Evolutionary conservation across 2,329 filamentous ascomycete species (phyloP).

Genomic region (Drechslera avenae): DNA sequence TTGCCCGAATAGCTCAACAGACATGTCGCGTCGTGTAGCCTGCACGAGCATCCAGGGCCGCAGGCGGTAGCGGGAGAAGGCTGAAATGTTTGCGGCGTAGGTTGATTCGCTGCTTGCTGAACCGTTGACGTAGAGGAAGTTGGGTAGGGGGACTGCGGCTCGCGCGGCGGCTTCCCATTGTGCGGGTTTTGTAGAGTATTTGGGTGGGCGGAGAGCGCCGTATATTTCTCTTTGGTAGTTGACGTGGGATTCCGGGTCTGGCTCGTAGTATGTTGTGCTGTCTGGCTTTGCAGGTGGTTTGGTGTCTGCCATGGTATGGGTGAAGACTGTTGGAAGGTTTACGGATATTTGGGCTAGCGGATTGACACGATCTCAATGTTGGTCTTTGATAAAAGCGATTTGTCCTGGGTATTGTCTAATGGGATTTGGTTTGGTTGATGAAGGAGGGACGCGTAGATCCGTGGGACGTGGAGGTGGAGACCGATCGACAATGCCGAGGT

Average conservation of each 20-base stretch:
- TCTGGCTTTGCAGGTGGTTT: conserved; percentile 1
- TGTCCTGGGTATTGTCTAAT: neutral
- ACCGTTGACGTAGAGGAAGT: conserved; percentile 49
- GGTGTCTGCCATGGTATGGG: neutral
- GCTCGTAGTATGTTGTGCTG: conserved; percentile 34
- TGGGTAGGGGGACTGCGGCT: conserved; percentile 41
- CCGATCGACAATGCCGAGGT: conserved; percentile 1
- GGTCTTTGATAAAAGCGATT: no score
- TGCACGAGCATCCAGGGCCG: conserved; percentile 50
- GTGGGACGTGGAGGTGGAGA: conserved; percentile 1
- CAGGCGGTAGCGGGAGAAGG: conserved; percentile 49
- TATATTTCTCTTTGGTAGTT: conserved; percentile 48
- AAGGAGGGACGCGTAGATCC: neutral
- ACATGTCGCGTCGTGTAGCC: conserved; percentile 35
- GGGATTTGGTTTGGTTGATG: neutral
- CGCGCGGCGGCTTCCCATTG: conserved; percentile 49
- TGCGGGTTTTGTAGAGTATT: conserved; percentile 49
- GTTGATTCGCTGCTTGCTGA: conserved; percentile 48
- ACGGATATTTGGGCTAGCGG: no score
- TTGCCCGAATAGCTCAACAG: conserved; percentile 46
- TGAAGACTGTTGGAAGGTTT: neutral
- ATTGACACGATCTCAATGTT: no score
- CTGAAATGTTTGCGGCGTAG: conserved; percentile 44
- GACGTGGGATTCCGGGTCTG: conserved; percentile 44
- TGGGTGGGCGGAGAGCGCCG: conserved; percentile 42